A percentile compares a stretch with the other conserved stretches of the same genome.
Conservation (phyloP, 345 rosid species). For the Erucastrum elatum region DNA sequence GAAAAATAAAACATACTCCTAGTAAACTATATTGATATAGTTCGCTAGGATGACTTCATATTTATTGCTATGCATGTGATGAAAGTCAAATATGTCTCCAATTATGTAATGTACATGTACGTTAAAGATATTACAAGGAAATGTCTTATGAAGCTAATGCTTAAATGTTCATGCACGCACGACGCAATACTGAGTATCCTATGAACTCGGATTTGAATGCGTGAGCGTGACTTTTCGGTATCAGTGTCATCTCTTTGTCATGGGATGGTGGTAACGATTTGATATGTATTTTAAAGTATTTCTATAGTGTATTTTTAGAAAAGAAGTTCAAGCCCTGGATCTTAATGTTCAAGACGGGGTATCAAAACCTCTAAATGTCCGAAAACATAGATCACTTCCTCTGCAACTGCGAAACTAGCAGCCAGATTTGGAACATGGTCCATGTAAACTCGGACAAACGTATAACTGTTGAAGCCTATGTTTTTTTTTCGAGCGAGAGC, state of each 20-base stretch:
- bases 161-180: conserved; percentile 20
- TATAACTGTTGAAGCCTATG: not conserved
- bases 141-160: not conserved
- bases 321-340: not conserved
- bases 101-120: not conserved
- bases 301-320: too few relatives aligned
- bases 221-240: conserved; percentile 18
- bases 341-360: not conserved
- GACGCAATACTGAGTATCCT: conserved; percentile 23
- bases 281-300: not conserved
- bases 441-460: not conserved
- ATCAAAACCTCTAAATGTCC: not conserved
- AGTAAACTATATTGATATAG: not conserved
- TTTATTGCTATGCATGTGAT: conserved; percentile 33
- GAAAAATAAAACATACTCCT: not conserved
- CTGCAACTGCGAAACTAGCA: not conserved
- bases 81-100: conserved; percentile 13
- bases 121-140: conserved; percentile 10
- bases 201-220: conserved; percentile 6
- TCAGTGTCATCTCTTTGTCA: not conserved
- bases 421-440: not conserved
- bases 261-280: not conserved
- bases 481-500: not conserved
- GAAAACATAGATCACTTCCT: not conserved
- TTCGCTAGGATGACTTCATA: not conserved